Evolutionary conservation across 306 rosid genomes (phyloP).

Genomic region (Vicia villosa): DNA sequence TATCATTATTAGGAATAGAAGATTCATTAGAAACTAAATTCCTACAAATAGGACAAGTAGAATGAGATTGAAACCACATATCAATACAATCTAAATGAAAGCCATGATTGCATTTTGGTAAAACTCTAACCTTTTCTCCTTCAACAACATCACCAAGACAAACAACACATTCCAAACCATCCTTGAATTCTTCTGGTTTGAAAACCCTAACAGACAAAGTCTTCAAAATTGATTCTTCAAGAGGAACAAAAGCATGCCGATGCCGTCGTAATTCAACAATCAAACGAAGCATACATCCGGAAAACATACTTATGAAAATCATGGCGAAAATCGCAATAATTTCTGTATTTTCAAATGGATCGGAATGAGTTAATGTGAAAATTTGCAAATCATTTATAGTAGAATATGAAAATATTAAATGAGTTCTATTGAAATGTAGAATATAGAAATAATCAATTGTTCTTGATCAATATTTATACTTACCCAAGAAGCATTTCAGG

Average conservation of each 20-base stretch:
- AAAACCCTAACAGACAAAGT: conserved; percentile 66
- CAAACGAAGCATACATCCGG: conserved; percentile 14
- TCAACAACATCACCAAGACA: conserved; percentile 78
- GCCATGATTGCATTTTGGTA: conserved; percentile 91
- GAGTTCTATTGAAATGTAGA: too few relatives aligned
- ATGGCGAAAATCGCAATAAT: conserved; percentile 69
- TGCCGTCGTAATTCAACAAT: conserved; percentile 57
- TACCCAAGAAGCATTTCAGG: too few relatives aligned
- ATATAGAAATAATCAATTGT: too few relatives aligned
- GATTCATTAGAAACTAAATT: conserved; percentile 52
- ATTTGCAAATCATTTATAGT: too few relatives aligned
- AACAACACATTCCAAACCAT: conserved; percentile 90
- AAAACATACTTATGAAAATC: conserved; percentile 65
- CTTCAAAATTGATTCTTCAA: conserved; percentile 63
- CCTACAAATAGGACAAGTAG: conserved; percentile 94
- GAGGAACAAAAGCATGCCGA: conserved; percentile 44
- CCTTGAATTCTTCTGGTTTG: conserved; percentile 67
- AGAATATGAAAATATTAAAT: too few relatives aligned
- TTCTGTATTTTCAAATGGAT: conserved; percentile 53
- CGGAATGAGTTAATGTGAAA: conserved; percentile 26
- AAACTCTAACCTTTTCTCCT: conserved; percentile 74
- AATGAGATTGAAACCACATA: conserved; percentile 95
- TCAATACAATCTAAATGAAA: conserved; percentile 95
- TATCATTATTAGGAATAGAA: conserved; percentile 5
- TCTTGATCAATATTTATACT: too few relatives aligned